Evolutionary conservation across 192 early-diverging fungal species (phyloP), one percentile per base, ranked within the genome.

Genomic region (Podila epigama): DNA sequence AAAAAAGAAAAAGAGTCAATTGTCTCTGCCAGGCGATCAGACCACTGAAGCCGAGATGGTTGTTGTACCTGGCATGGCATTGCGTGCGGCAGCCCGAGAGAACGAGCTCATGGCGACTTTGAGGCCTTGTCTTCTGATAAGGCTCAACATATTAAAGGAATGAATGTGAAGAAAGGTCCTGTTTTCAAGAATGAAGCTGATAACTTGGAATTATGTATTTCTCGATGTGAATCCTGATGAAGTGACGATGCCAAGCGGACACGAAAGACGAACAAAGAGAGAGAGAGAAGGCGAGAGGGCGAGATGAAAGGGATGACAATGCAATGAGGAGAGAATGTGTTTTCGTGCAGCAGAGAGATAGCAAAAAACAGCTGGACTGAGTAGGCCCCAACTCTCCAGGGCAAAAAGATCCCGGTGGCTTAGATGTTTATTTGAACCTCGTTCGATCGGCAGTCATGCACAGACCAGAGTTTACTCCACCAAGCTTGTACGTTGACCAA

Each of bases 391-490:
- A n/a, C n/a, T n/a, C n/a, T n/a, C n/a, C n/a, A n/a, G n/a, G n/a
- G n/a, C n/a, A n/a, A n/a, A 59, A 2, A 42, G 55, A 65, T 73
- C 70, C 70, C 70, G 72, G 72, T 77, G 72, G 72, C 72, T 77
- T 63, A 22, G 16, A 61, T 68, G 71, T 66, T 75, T 61, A 73
- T 29, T 4, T 20, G 52, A 1, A 27, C 52, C 5, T 29, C 5
- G 48, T 36, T 25, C 22, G 20, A 33, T 34, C 4, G 20, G 41
- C 55, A 71, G 69, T 71, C 69, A 36, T 44, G n/a, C n/a, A n/a
- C 9, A 29, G 22, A 8, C 15, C 39, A 11, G 4, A 5, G 31
- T 16, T 10, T n/a, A 12, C 1, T 4, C 16, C 25, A 16, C 35
- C n/a, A 44, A 22, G 42, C 51, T 69, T 41, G 33, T 31, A 20